Conservation (phyloP, 176 grass and related monocot species). For the Oryza nivara region DNA sequence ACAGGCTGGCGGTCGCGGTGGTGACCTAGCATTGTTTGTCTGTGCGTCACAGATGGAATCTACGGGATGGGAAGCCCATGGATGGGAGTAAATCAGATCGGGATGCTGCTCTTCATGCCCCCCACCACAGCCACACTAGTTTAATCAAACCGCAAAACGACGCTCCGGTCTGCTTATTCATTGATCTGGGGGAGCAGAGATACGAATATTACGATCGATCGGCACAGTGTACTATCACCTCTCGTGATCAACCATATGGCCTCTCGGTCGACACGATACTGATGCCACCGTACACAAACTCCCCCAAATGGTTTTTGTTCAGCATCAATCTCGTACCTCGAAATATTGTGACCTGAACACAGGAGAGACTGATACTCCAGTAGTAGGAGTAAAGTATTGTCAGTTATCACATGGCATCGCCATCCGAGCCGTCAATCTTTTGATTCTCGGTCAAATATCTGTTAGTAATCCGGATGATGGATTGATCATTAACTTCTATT, state of each 20-base stretch:
- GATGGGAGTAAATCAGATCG: constrained; percentile 22
- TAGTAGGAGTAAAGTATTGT: not conserved
- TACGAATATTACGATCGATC: constrained; percentile 25
- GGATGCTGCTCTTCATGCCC: not conserved
- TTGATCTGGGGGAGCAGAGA: not conserved
- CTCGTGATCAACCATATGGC: constrained; percentile 10
- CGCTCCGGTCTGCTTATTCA: too few species aligned
- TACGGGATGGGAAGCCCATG: constrained; percentile 19
- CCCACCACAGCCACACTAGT: not conserved
- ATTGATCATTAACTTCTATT: not conserved
- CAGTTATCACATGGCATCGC: not conserved
- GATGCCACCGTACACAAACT: constrained; percentile 16
- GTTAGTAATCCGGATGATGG: not conserved
- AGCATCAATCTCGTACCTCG: not conserved
- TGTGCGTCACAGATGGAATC: constrained; percentile 30
- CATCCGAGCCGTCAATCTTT: not conserved
- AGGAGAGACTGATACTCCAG: not conserved
- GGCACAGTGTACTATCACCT: not conserved
- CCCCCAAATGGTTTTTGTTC: not conserved
- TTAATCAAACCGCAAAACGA: not conserved
- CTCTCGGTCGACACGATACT: not conserved
- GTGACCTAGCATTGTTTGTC: not conserved
- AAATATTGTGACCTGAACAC: not conserved
- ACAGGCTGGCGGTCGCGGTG: constrained; percentile 37
- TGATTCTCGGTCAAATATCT: not conserved